Evolutionary conservation across 2,329 filamentous ascomycete genomes (phyloP), one percentile per base, ranked within the genome.

Genomic region (Neonectria coccinea): DNA sequence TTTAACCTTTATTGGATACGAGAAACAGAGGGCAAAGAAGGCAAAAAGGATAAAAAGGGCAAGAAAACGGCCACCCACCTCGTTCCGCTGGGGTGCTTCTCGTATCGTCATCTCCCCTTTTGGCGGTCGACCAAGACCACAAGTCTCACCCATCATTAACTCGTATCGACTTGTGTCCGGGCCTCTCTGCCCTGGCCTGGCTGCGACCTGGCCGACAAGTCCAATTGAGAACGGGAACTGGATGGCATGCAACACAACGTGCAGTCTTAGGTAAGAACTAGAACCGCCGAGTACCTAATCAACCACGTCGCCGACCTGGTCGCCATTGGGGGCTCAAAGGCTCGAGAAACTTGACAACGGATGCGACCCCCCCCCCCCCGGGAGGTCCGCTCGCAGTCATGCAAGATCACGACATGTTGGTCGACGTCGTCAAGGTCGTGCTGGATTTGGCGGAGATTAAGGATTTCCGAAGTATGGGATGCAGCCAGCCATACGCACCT

Each of bases 241-340:
- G 31, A 51, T 58, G 39, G 58, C 48, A 65, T 71, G 65, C 48
- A 71, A 63, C 51, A 47, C 67, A 27, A 59, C 52, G 44, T 61
- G 22, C 54, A 62, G 58, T 71, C 66, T 69, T 65, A 72, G 59
- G 66, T 66, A 68, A 72, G 67, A 73, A 50, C 70, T 68, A 72
- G 52, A 62, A 61, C 41, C 31, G 41, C 59, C 45, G 47, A 68
- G 48, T 62, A 44, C 10, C 31, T 11, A 33, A 33, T 33, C 31
- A 33, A 50, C 51, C 14, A 64, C 42, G 36, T 59, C 50, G 56
- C 39, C 62, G 53, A 50, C 25, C 47, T 44, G 36, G 48, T 56
- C 52, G 45, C 54, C 48, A 57, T 47, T 29, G 47, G 42, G 36
- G 25, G 18, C 20, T 29, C 20, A 39, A 20, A 31, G 56, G 20